phyloP scores from a whole-genome alignment of 805 yeast genomes.

The Torulaspora indica region DNA sequence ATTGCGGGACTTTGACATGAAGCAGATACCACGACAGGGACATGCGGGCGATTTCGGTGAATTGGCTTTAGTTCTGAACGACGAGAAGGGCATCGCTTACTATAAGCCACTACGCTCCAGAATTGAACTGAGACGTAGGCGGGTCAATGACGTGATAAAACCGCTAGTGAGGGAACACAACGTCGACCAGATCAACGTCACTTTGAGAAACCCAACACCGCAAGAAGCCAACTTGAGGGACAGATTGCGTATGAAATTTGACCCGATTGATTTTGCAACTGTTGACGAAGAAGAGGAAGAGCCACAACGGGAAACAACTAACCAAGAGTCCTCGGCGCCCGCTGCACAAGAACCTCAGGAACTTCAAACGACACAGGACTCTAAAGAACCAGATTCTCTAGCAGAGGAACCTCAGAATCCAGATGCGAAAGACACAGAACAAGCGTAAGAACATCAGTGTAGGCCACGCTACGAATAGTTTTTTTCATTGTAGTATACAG shows the following conservation, averaged over 20 bases:
- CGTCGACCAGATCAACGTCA: constrained; percentile 50
- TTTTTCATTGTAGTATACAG: not conserved
- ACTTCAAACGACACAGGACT: not conserved
- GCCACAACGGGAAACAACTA: not conserved
- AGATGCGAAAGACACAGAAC: not conserved
- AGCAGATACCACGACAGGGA: constrained; percentile 37
- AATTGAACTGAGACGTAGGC: constrained; percentile 77
- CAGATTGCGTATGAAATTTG: constrained; percentile 53
- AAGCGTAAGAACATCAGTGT: not conserved
- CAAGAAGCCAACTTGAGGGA: constrained; percentile 56
- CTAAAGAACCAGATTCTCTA: not conserved
- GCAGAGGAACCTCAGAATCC: not conserved
- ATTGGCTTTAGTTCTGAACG: constrained; percentile 57
- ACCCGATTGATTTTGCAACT: constrained; percentile 58
- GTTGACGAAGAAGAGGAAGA: constrained; percentile 33
- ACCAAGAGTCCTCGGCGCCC: not conserved
- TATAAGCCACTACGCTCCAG: constrained; percentile 76
- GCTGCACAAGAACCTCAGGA: not conserved
- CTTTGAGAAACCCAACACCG: constrained; percentile 59
- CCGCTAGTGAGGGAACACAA: constrained; percentile 49
- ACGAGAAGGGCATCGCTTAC: constrained; percentile 54
- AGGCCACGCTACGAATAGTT: not conserved
- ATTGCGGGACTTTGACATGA: constrained; percentile 76
- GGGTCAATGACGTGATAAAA: constrained; percentile 48
- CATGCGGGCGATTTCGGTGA: constrained; percentile 42